Base-by-base conservation (phyloP, 1,284 basidiomycete genomes). In the Mycena sp. region DNA sequence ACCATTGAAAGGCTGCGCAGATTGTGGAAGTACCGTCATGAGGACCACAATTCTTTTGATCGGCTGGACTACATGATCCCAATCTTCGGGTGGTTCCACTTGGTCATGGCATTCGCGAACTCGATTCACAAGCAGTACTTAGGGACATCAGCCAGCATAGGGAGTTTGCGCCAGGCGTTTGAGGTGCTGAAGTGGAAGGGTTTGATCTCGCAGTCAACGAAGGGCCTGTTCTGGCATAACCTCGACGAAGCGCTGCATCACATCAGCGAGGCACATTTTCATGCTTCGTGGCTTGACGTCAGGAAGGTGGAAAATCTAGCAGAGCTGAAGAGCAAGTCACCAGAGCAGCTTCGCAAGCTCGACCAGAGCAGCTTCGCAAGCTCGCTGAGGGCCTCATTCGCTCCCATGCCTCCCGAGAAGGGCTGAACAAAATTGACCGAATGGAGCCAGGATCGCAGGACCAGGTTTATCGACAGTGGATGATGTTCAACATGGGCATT, bases 401-500 rank as follows among this genome's bases (percentile, higher is more conserved):
- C 2, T 14, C 55, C 1, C 45, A 58, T 38, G 69, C 64, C 1
- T 74, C 73, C 1, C 44, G 41, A 2, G 35, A 19, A 2, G 72
- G 69, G 12, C 48, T 72, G 1, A 32, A 53, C 11, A 26, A 46
- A 3, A 44, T 67, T 6, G 58, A 63, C 16, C 9, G 12, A 9
- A 17, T 40, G n/a, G 63, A 57, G 2, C 37, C 54, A 0, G 61
- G 61, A 1, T 23, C 73, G 19, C 53, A 64, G 4, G 78, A 79
- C 63, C 63, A 73, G 11, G 38, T 71, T 1, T 29, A 67, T 0
- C 49, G 52, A 1, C 72, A 77, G 43, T 52, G 68, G 2, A 69
- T 74, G 0, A 73, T 76, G 74, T 78, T 72, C 63, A 75, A 76
- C 50, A 59, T 67, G 1, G 77, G 81, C 65, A 57, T 77, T 1